Conservation (phyloP, 2,329 filamentous ascomycete species). For the Geoglossum cookeanum region DNA sequence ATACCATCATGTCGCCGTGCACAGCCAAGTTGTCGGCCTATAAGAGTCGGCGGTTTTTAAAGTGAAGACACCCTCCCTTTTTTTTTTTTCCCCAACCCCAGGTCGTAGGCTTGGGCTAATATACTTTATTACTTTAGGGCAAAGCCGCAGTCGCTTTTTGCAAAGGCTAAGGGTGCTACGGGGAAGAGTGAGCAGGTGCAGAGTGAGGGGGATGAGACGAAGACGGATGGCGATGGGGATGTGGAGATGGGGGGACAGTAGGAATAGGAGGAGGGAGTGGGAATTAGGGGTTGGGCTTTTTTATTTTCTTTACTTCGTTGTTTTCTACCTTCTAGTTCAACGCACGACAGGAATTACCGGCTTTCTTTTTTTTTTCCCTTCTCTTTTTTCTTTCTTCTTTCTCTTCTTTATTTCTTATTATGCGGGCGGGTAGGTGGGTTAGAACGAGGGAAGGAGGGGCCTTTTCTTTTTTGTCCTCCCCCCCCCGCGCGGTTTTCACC, state of each 20-base stretch:
- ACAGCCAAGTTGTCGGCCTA: slow-evolving; percentile 65
- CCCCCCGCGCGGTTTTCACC: no score
- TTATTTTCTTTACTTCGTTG: no score
- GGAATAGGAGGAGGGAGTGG: not conserved
- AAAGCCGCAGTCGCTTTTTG: slow-evolving; percentile 7
- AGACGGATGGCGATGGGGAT: no score
- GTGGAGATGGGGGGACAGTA: not conserved
- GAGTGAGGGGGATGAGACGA: no score
- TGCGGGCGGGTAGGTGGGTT: no score
- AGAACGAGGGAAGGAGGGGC: no score
- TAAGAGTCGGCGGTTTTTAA: slow-evolving; percentile 61
- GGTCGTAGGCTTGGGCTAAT: not conserved
- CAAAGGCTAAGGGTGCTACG: not conserved
- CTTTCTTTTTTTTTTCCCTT: no score
- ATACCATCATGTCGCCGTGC: slow-evolving; percentile 75
- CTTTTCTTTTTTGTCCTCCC: no score
- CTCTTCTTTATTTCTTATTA: no score
- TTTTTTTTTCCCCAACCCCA: not conserved
- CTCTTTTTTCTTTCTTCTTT: no score
- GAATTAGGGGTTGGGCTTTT: not conserved
- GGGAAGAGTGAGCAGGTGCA: not conserved
- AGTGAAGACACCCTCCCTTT: slow-evolving; percentile 29
- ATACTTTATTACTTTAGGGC: not conserved
- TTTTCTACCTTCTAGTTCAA: no score
- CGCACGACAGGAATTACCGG: no score